Percentiles rank a stretch among this genome's conserved stretches.
Evolutionary conservation across 371 early-diverging fungal genomes (phyloP).

Genomic region (Haplosporangium sp.): DNA sequence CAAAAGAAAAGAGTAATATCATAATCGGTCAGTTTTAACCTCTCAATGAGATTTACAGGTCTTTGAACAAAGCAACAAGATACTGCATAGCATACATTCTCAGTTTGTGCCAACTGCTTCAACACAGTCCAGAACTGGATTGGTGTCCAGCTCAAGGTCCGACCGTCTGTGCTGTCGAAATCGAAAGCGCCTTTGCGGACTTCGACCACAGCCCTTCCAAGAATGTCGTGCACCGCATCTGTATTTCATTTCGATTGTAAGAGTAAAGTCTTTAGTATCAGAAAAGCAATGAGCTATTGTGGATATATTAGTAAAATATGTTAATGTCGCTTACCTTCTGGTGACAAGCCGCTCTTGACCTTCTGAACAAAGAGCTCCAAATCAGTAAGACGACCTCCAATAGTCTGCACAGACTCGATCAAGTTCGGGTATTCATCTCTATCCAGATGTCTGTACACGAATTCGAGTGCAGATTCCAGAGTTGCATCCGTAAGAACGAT

Average conservation of each 20-base stretch:
- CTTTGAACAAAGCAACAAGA: neutral
- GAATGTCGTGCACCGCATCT: constrained; percentile 86
- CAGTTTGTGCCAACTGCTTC: constrained; percentile 63
- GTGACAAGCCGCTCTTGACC: constrained; percentile 75
- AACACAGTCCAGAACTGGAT: constrained; percentile 84
- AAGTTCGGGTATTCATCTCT: constrained; percentile 62
- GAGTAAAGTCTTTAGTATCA: no score
- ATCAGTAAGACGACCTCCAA: constrained; percentile 92
- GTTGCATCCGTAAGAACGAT: constrained; percentile 77
- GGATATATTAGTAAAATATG: no score
- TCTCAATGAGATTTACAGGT: neutral
- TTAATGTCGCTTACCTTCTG: constrained; percentile 70
- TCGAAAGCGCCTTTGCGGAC: constrained; percentile 86
- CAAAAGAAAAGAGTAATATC: neutral
- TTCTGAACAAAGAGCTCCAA: constrained; percentile 86
- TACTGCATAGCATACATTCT: constrained; percentile 71
- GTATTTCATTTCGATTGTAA: no score
- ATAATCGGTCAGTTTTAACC: neutral
- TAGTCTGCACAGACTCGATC: constrained; percentile 64
- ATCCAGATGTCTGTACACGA: constrained; percentile 70
- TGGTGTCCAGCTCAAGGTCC: constrained; percentile 66
- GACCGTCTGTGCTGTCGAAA: constrained; percentile 67
- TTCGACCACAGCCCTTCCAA: constrained; percentile 80
- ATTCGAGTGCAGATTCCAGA: constrained; percentile 67
- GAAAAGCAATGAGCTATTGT: no score